phyloP scores from a whole-genome alignment of 331 rosid genomes.

The Acacia concinna region DNA sequence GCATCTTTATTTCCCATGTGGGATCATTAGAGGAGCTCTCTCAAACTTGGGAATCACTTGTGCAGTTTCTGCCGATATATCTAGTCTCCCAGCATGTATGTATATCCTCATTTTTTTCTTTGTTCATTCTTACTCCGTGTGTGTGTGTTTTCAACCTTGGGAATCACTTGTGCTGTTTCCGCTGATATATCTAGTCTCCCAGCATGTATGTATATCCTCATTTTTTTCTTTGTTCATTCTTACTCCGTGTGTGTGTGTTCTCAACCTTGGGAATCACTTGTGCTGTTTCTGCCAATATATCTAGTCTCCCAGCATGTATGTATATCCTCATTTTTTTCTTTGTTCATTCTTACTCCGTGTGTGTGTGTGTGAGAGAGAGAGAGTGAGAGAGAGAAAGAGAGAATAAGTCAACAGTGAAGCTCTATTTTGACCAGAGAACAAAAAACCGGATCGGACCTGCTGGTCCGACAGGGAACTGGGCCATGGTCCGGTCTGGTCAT shows the following conservation, averaged over 20 bases:
- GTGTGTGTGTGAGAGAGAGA: no score
- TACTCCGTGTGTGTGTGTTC: background rate
- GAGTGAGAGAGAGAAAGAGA: background rate
- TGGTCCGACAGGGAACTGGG: no score
- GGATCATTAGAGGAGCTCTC: conserved; percentile 95
- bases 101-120: conserved; percentile 8
- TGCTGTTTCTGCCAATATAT: conserved; percentile 89
- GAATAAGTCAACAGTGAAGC: background rate
- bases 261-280: conserved; percentile 95
- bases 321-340: conserved; percentile 8
- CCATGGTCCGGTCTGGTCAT: no score
- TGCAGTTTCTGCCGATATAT: conserved; percentile 90
- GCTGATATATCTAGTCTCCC: conserved; percentile 89
- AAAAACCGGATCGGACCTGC: no score
- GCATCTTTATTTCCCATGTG: conserved; percentile 95
- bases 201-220: conserved; percentile 61
- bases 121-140: background rate
- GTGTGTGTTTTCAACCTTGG: conserved; percentile 64
- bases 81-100: conserved; percentile 92
- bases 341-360: background rate
- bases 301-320: conserved; percentile 92
- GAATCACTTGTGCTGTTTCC: conserved; percentile 94
- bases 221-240: background rate
- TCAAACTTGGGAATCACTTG: conserved; percentile 95
- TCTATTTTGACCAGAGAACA: conserved; percentile 14